Percentiles rank a stretch among this genome's conserved stretches.
These are phyloP conservation scores for Diatrype stigma DNA, from an alignment of 2,329 filamentous ascomycete genomes.

Conservation along the genomic window DNA sequence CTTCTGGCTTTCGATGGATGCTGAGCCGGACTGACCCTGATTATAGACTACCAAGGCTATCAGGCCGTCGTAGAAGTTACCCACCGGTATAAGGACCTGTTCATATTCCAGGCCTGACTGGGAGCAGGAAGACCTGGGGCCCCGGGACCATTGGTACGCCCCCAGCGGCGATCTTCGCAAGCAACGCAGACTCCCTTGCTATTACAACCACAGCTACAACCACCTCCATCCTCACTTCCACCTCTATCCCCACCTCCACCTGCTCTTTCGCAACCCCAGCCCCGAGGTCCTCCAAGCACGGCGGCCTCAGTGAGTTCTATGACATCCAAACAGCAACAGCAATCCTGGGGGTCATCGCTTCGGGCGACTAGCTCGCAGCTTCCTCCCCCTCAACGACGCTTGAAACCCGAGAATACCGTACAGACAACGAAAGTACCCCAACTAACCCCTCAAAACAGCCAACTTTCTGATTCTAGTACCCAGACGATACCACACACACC, in stretches of 20 bases:
- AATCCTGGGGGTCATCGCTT: neutral
- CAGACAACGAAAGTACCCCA: neutral
- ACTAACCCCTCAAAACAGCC: neutral
- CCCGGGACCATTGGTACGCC: slow-evolving; percentile 35
- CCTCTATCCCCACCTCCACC: slow-evolving; percentile 8
- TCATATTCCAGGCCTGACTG: slow-evolving; percentile 50
- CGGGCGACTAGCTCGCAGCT: neutral
- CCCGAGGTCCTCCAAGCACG: neutral
- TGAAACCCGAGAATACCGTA: too few species aligned
- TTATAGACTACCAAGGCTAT: slow-evolving; percentile 68
- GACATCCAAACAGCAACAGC: neutral
- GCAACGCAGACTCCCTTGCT: slow-evolving; percentile 10
- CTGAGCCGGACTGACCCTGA: neutral
- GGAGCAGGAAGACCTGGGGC: slow-evolving; percentile 30
- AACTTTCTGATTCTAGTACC: slow-evolving; percentile 3
- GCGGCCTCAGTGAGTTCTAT: neutral
- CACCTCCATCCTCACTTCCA: slow-evolving; percentile 7
- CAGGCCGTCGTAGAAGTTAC: slow-evolving; percentile 81
- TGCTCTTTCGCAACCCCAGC: neutral
- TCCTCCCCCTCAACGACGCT: neutral
- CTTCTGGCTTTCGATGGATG: neutral
- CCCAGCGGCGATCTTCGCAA: slow-evolving; percentile 14
- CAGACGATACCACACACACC: slow-evolving; percentile 4
- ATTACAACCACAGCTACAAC: slow-evolving; percentile 1
- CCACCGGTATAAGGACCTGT: slow-evolving; percentile 76